These are phyloP conservation scores for Acacia crassicarpa DNA, from an alignment of 306 rosid genomes.

Conservation along the genomic window DNA sequence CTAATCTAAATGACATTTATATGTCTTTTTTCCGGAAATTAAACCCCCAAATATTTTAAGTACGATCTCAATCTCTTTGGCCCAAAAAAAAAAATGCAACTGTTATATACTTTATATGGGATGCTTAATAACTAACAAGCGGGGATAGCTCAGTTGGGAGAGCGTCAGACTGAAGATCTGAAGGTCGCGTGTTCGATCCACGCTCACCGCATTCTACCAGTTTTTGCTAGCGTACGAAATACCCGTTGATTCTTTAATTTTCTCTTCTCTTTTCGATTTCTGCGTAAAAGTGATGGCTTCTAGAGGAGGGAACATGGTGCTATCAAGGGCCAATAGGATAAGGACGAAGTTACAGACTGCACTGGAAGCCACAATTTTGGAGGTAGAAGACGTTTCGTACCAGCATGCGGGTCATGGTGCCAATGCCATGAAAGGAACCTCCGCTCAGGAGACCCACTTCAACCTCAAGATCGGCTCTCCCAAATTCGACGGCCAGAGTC, in stretches of 20 bases:
- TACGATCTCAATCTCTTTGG: too few species aligned
- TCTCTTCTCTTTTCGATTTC: background rate
- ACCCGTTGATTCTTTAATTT: too few species aligned
- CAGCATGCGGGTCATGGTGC: conserved; percentile 92
- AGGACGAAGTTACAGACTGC: conserved; percentile 66
- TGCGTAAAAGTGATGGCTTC: conserved; percentile 41
- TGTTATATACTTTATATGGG: too few species aligned
- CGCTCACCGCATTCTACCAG: conserved; percentile 16
- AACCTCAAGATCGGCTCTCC: conserved; percentile 71
- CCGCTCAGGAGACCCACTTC: conserved; percentile 73
- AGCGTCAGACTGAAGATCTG: conserved; percentile 24
- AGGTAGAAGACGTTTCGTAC: conserved; percentile 81
- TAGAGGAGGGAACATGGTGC: conserved; percentile 45
- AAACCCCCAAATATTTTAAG: too few species aligned
- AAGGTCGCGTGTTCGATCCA: conserved; percentile 41
- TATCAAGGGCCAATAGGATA: conserved; percentile 69
- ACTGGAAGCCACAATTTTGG: conserved; percentile 63
- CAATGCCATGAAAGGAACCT: conserved; percentile 52
- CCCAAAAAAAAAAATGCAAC: too few species aligned
- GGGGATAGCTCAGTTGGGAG: conserved; percentile 42
- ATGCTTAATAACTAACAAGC: too few species aligned
- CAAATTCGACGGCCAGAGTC: conserved; percentile 69
- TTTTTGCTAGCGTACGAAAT: too few species aligned
- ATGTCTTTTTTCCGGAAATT: fast-evolving
- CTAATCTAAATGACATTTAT: too few species aligned